phyloP scores from a whole-genome alignment of 495 filamentous ascomycete genomes.

The Penicillium mononematosum region DNA sequence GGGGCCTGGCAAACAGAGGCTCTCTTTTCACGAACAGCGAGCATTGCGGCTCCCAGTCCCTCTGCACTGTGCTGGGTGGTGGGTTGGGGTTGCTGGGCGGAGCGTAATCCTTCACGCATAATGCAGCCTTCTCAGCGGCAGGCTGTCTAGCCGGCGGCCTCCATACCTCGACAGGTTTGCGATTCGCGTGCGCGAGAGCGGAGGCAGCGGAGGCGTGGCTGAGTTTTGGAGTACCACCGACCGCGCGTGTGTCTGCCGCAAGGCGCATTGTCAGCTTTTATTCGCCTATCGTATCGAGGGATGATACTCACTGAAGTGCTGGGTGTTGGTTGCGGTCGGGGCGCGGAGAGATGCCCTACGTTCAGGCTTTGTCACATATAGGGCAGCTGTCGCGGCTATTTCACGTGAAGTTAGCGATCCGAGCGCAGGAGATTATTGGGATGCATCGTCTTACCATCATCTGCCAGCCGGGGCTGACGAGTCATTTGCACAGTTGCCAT shows the following conservation, averaged over 20 bases:
- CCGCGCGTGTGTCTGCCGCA: slow-evolving; percentile 61
- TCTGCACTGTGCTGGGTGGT: slow-evolving; percentile 52
- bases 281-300: background rate
- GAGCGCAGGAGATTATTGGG: slow-evolving; percentile 15
- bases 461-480: slow-evolving; percentile 37
- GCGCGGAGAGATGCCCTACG: slow-evolving; percentile 39
- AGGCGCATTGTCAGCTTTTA: slow-evolving; percentile 25
- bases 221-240: slow-evolving; percentile 66
- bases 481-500: slow-evolving; percentile 39
- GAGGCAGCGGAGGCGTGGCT: slow-evolving; percentile 68
- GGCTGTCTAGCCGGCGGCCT: slow-evolving; percentile 54
- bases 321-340: slow-evolving; percentile 25
- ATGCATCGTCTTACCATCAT: slow-evolving; percentile 39
- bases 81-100: slow-evolving; percentile 53
- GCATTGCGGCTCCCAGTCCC: slow-evolving; percentile 69
- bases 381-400: slow-evolving; percentile 53
- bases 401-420: slow-evolving; percentile 13
- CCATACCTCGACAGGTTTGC: slow-evolving; percentile 59
- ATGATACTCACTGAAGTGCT: slow-evolving; percentile 26
- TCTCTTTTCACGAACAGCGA: slow-evolving; percentile 62
- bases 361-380: slow-evolving; percentile 50
- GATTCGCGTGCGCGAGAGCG: slow-evolving; percentile 71
- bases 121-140: slow-evolving; percentile 66
- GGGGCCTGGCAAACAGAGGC: slow-evolving; percentile 16
- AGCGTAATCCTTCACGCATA: slow-evolving; percentile 66